A percentile compares a stretch with the other conserved stretches of the same genome.
These are phyloP conservation scores for Aspergillus fructus DNA, from an alignment of 2,329 filamentous ascomycete genomes.

Conservation along the genomic window DNA sequence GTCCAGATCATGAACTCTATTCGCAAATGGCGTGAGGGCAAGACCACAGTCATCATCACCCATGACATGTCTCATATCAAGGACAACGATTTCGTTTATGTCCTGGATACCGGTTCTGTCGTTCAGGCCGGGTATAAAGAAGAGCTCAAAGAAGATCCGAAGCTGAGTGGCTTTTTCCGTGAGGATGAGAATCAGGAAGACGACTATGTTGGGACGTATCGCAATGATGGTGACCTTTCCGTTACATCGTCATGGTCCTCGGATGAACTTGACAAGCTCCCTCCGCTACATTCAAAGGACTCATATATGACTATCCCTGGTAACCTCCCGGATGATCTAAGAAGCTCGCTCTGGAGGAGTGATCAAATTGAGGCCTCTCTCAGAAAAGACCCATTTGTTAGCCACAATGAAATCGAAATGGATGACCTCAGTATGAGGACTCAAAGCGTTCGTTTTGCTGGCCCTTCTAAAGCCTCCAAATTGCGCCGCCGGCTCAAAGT, in stretches of 20 bases:
- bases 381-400: neutral
- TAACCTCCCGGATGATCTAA: neutral
- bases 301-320: neutral
- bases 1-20: slow-evolving; percentile 71
- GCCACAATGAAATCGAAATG: neutral
- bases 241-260: neutral
- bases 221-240: neutral
- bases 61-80: slow-evolving; percentile 80
- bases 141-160: slow-evolving; percentile 45
- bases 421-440: neutral
- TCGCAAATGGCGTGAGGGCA: slow-evolving; percentile 71
- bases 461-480: neutral
- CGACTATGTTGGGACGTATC: neutral
- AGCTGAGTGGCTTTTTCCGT: slow-evolving; percentile 18
- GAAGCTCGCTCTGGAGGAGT: neutral
- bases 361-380: neutral
- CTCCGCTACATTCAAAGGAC: neutral
- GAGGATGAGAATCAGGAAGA: neutral
- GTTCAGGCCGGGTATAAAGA: slow-evolving; percentile 67
- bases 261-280: neutral
- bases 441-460: neutral
- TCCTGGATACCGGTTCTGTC: slow-evolving; percentile 69
- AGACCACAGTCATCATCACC: slow-evolving; percentile 90
- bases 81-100: slow-evolving; percentile 72
- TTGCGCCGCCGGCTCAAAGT: neutral